Base-by-base conservation (phyloP, 73 alveolate species). In the Blepharisma stoltei region DNA sequence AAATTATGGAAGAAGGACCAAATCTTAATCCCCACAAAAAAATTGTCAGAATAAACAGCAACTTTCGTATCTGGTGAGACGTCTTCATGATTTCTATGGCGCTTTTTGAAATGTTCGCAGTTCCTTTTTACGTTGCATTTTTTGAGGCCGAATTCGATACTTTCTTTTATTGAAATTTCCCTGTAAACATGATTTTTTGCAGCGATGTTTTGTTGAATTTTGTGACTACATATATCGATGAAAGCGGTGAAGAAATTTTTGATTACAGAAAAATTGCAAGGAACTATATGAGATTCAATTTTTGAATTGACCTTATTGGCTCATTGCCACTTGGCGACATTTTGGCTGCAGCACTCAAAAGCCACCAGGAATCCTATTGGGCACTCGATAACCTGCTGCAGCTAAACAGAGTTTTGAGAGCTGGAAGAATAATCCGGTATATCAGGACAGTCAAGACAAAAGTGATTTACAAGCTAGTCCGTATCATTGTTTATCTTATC, bases 61-160 rank as follows among this genome's bases (percentile, higher is more conserved):
- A 32, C 3, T 32, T 32, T 3, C 41, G 41, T 32, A 32, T 32
- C 41, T 32, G 41, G 41, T 32, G 41, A 32, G 41, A 89, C 71
- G 68, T 89, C 21, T 55, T 80, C 21, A 82, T 85, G 20, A 78
- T 85, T 82, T 23, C 82, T 0, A 81, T 89, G 6, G 90, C 93
- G 5, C 41, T 85, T 27, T 89, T 70, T 45, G 71, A 83, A 60
- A 77, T 88, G 52, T 6, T 84, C 27, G 46, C 87, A 7, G 77
- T 89, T 6, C 95, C 95, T 18, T 81, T 85, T 43, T 83, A 66
- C 8, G 89, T 85, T 6, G 86, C 95, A 32, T 32, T 32, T 32
- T 32, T 32, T 32, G 41, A 32, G 41, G 41, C 41, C 3, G 5
- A 32, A 32, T 32, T 32, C 41, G 41, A 32, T 32, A 32, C 41